phyloP scores from a whole-genome alignment of 306 rosid species.

The Chamaecrista fasciculata region DNA sequence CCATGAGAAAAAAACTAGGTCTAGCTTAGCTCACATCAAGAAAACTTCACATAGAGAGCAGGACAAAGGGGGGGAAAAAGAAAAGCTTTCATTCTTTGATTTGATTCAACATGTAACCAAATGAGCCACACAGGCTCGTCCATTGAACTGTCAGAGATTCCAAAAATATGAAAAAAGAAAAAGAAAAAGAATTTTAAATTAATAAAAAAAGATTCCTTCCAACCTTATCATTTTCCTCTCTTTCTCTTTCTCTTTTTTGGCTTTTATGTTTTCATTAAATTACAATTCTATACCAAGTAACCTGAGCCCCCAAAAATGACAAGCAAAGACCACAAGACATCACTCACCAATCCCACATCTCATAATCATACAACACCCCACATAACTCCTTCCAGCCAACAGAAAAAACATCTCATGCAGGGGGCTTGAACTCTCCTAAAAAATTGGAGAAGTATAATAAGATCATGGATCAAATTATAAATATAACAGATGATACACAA shows the following conservation, averaged over 20 bases:
- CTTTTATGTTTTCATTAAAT: slow-evolving; percentile 10
- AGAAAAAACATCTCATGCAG: slow-evolving; percentile 31
- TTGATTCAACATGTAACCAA: background rate
- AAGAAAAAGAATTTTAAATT: background rate
- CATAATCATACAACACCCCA: slow-evolving; percentile 46
- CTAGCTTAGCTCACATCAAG: too few species aligned
- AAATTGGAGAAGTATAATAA: slow-evolving; percentile 79
- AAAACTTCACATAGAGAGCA: too few species aligned
- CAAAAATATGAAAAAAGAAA: background rate
- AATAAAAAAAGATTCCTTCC: background rate
- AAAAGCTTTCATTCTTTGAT: background rate
- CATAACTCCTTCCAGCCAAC: slow-evolving; percentile 52
- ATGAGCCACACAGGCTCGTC: background rate
- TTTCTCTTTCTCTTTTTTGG: background rate
- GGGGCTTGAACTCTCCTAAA: slow-evolving; percentile 79
- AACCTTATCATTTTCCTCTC: background rate
- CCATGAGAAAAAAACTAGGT: too few species aligned
- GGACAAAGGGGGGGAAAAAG: too few species aligned
- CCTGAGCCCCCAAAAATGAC: slow-evolving; percentile 48
- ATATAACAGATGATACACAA: slow-evolving; percentile 44
- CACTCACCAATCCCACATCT: slow-evolving; percentile 69
- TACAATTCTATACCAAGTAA: slow-evolving; percentile 77
- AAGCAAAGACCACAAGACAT: slow-evolving; percentile 43
- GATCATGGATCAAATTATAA: slow-evolving; percentile 42
- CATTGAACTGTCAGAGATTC: background rate